Evolutionary conservation across 306 rosid species (phyloP), one percentile per base, ranked within the genome.

Genomic region (Psophocarpus tetragonolobus): DNA sequence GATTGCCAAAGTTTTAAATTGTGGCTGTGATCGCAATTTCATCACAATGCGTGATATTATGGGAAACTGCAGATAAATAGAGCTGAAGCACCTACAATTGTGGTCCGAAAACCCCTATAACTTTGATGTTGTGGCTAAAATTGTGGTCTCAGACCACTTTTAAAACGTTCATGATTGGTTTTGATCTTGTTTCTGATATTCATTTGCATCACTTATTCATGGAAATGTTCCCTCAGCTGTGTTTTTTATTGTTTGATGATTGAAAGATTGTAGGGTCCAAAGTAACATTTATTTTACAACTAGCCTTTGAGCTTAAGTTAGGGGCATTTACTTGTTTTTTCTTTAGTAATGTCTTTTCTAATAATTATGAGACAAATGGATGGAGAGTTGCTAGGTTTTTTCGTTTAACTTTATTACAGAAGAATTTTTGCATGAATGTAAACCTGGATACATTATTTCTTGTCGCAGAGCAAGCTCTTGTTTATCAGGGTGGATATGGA

Each of bases 401-500:
- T 56, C 14, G 54, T 65, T 71, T 27, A 42, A 32, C 53, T 45
- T 82, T 50, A 36, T 61, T 35, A 5, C 36, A 10, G 18, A 38
- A 71, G 9, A 36, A 27, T 32, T 13, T 80, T 65, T 35, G 20
- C 67, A 18, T 24, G 8, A 42, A 20, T 51, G 29, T 50, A 50
- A 61, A 61, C 44, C 48, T 50, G 75, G 41, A 41, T 42, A 26
- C 15, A 21, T 65, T 60, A 17, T 61, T 65, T 20, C 78, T 57
- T 41, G 73, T 80, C 84, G 86, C 91, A 95, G 97, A 78, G 80
- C 93, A 89, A 87, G 90, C 85, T 78, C 50, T 80, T 78, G 85
- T 74, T 68, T 87, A 85, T 84, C 92, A 91, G 84, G 97, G 82
- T 42, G 94, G 78, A 77, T 87, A 87, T 80, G 97, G 87, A 76